Conservation (phyloP, 768 basidiomycete species). For the Agaricus sinodeliciosus region DNA sequence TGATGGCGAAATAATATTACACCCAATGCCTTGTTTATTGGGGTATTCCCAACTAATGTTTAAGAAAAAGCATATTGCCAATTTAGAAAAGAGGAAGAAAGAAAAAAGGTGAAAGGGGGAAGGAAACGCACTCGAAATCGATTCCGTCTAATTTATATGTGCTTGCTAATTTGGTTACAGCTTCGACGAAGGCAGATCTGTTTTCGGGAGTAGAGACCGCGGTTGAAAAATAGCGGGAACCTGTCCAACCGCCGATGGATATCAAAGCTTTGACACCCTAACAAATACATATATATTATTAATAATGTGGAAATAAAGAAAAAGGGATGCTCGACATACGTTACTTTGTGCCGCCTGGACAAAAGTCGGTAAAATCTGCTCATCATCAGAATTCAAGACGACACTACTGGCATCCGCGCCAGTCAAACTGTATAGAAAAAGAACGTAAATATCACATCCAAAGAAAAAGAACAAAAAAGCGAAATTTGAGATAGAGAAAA, state of each 20-base stretch:
- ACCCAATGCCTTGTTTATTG: conserved; percentile 50
- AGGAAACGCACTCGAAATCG: conserved; percentile 36
- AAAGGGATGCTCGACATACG: conserved; percentile 19
- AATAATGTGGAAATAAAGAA: no score
- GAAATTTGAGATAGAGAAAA: neutral
- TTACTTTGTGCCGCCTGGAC: conserved; percentile 37
- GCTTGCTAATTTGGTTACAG: conserved; percentile 37
- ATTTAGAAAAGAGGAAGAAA: neutral
- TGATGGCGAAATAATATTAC: conserved; percentile 47
- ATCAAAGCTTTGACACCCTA: conserved; percentile 52
- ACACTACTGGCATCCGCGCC: conserved; percentile 22
- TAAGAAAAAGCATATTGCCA: neutral
- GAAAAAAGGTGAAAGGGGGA: neutral
- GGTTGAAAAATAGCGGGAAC: conserved; percentile 52
- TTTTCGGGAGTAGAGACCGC: conserved; percentile 47
- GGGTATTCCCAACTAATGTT: conserved; percentile 75
- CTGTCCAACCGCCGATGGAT: conserved; percentile 66
- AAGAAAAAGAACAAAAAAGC: neutral
- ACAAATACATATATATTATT: no score
- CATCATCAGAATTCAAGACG: conserved; percentile 31
- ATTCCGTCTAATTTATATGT: conserved; percentile 52
- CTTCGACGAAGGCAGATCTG: conserved; percentile 50
- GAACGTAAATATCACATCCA: neutral
- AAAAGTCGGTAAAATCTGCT: conserved; percentile 41
- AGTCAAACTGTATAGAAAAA: conserved; percentile 18